phyloP scores from a whole-genome alignment of 257 asterid species.

The Ilex aquifolium region DNA sequence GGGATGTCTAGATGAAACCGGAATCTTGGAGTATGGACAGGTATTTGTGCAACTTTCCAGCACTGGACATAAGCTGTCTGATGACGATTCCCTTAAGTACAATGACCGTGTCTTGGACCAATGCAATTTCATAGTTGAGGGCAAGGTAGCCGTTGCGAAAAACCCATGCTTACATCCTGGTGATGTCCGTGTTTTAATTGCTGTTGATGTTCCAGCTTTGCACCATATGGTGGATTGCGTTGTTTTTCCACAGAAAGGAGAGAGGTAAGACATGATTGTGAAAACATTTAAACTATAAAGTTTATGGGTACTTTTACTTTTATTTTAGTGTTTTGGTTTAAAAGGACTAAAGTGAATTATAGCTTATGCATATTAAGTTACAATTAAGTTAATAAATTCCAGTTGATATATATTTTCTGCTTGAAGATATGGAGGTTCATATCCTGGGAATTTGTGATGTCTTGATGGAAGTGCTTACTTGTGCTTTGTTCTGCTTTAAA shows the following conservation, averaged over 20 bases:
- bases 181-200: constrained; percentile 70
- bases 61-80: constrained; percentile 26
- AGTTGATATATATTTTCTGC: too few species aligned
- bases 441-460: too few species aligned
- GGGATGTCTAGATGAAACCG: constrained; percentile 92
- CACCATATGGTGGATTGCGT: constrained; percentile 91
- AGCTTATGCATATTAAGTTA: too few species aligned
- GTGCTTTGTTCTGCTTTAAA: too few species aligned
- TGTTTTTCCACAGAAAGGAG: constrained; percentile 74
- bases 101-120: constrained; percentile 17
- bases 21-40: constrained; percentile 68
- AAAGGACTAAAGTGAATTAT: too few species aligned
- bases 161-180: constrained; percentile 98
- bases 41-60: constrained; percentile 71
- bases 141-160: constrained; percentile 73
- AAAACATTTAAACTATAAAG: too few species aligned
- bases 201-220: constrained; percentile 50
- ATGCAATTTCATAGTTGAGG: constrained; percentile 21
- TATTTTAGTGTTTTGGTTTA: too few species aligned
- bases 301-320: too few species aligned
- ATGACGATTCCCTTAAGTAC: constrained; percentile 18
- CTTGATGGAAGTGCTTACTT: too few species aligned
- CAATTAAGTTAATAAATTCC: too few species aligned
- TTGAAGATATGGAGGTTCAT: too few species aligned
- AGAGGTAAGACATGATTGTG: constrained; percentile 37